Percentiles rank a stretch among this genome's conserved stretches.
Conservation (phyloP, 768 basidiomycete species). For the Kwoniella bestiolae region DNA sequence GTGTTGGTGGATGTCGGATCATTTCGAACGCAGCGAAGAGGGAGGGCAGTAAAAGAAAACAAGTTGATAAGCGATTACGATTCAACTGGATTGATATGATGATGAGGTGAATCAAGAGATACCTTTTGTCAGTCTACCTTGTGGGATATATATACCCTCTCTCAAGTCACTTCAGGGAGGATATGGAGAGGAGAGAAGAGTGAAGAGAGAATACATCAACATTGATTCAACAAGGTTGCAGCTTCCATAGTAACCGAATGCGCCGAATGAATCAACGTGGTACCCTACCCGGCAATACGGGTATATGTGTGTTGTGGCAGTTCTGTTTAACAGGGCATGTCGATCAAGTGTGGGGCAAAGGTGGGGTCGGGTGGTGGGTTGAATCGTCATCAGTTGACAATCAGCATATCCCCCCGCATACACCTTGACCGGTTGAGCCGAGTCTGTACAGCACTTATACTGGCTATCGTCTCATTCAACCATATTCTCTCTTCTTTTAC, state of each 20-base stretch:
- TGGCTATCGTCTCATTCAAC: neutral
- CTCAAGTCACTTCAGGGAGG: neutral
- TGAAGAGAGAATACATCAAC: neutral
- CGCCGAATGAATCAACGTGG: neutral
- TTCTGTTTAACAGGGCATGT: neutral
- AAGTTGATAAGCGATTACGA: constrained; percentile 9
- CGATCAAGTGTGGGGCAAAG: neutral
- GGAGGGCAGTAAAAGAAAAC: neutral
- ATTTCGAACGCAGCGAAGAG: neutral
- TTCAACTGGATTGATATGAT: constrained; percentile 3
- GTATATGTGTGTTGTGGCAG: neutral
- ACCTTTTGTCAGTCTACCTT: constrained; percentile 14
- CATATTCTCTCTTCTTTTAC: neutral
- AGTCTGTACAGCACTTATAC: neutral
- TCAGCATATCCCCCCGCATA: neutral
- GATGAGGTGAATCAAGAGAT: constrained; percentile 10
- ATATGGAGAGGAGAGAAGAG: neutral
- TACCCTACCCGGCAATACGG: neutral
- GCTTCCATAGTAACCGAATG: neutral
- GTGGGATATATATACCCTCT: neutral
- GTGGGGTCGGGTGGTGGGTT: neutral
- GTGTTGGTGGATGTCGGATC: neutral
- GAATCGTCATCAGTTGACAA: neutral
- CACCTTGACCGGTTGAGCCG: neutral
- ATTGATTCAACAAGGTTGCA: neutral